Evolutionary conservation across 2,329 filamentous ascomycete species (phyloP).

Genomic region (Ophiostoma sp.): DNA sequence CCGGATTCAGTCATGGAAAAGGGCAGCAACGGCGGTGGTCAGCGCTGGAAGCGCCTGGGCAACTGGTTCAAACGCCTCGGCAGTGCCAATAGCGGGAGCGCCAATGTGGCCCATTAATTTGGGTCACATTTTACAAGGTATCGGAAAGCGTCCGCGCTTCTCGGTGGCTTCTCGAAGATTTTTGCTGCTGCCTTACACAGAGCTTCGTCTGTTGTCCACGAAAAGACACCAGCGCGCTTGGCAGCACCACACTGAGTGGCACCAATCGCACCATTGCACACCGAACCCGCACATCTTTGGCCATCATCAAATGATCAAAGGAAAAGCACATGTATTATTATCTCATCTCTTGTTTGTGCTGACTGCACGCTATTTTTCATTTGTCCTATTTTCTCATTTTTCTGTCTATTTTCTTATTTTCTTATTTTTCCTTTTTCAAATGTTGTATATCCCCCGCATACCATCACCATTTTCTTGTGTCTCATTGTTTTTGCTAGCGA

Average conservation of each 20-base stretch:
- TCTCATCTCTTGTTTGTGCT: constrained; percentile 10
- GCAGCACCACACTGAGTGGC: not conserved
- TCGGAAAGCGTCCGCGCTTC: too few species aligned
- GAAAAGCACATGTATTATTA: not conserved
- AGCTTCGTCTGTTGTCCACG: not conserved
- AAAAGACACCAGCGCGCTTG: not conserved
- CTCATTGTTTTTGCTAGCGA: not conserved
- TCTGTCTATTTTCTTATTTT: not conserved
- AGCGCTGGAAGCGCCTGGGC: constrained; percentile 36
- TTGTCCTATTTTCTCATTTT: not conserved
- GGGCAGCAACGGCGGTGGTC: constrained; percentile 23
- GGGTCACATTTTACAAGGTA: too few species aligned
- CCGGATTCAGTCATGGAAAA: constrained; percentile 24
- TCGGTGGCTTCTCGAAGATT: not conserved
- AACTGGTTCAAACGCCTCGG: constrained; percentile 39
- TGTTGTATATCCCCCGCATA: constrained; percentile 7
- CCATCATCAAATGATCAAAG: not conserved
- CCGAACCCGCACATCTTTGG: not conserved
- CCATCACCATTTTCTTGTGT: not conserved
- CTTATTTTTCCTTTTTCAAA: not conserved
- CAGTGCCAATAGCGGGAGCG: constrained; percentile 32
- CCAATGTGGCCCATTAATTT: constrained; percentile 14
- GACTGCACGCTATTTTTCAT: not conserved
- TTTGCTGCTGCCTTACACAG: not conserved
- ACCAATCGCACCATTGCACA: not conserved